Base-by-base conservation (phyloP, 768 basidiomycete genomes). In the Naematelia aurantialba region DNA sequence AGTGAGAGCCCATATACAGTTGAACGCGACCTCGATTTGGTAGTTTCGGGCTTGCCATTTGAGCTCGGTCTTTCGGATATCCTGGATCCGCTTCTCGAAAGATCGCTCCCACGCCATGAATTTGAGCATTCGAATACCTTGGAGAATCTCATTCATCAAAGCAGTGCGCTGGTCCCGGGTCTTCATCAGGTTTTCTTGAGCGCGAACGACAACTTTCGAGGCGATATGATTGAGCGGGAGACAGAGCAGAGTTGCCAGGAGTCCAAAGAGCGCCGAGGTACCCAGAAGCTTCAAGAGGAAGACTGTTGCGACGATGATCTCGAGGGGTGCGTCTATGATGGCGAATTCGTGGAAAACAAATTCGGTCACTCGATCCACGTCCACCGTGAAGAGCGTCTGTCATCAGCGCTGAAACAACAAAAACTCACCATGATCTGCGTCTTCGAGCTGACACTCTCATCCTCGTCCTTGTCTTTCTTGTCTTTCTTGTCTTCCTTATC, bases 21-120 rank as follows among this genome's bases (percentile, higher is more conserved):
- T 70, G 67, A 69, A 71, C 4, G 72, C 42, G 48, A 86, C 85
- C 79, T 94, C 92, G 53, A 94, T 88, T 45, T 82, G 83, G 76
- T 92, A 97, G 76, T 90, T 96, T 49, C 89, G 76, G 66, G 84
- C 85, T 70, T 92, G 91, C 75, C 85, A 91, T 67, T 85, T 85
- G 22, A 96, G 80, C 75, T 96, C 91, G 64, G 85, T 86, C 45
- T 85, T 85, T 24, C 91, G 83, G 59, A 94, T 80, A 52, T 82
- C 84, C 54, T 87, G 74, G 0, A 92, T 85, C 10, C 81, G 82
- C 22, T 81, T 80, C 77, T 94, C 91, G 66, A 93, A 93, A 71
- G 85, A 89, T 24, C 91, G 85, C 75, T 96, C 91, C 91, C 85
- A 87, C 14, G 90, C 91, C 90, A 94, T 93, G 77, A 93, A 96